A percentile compares a stretch with the other conserved stretches of the same genome.
Evolutionary conservation across 306 rosid species (phyloP).

Genomic region (Citrullus mucosospermus): DNA sequence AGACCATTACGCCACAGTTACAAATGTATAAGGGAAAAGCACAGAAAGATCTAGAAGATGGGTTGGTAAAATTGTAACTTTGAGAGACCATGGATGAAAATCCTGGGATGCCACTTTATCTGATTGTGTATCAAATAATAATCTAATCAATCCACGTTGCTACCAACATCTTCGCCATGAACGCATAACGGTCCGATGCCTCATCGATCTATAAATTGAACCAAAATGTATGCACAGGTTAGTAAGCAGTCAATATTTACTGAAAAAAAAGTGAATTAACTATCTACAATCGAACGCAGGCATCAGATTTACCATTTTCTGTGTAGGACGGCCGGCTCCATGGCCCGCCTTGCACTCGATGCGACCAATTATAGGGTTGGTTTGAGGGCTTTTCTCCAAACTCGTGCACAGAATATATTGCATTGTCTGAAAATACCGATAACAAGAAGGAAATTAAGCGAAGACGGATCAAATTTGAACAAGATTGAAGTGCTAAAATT

Average conservation of each 20-base stretch:
- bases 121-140: background rate
- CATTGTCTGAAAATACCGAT: conserved; percentile 37
- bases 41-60: background rate
- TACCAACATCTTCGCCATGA: conserved; percentile 43
- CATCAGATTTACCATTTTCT: conserved; percentile 39
- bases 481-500: background rate
- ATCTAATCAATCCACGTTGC: conserved; percentile 32
- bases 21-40: background rate
- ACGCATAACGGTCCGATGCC: conserved; percentile 42
- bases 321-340: conserved; percentile 81
- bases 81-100: too few relatives aligned
- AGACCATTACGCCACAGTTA: background rate
- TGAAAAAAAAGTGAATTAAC: background rate
- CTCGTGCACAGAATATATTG: conserved; percentile 59
- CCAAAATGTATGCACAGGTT: background rate
- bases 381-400: conserved; percentile 68
- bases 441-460: background rate
- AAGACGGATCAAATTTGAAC: background rate
- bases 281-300: background rate
- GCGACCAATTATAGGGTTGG: conserved; percentile 82
- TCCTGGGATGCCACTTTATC: background rate
- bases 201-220: conserved; percentile 35
- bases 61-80: background rate
- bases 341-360: conserved; percentile 89
- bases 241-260: background rate